Percentiles rank a stretch among this genome's conserved stretches.
Conservation (phyloP, 352 stramenopile genomes). For the Globisporangium mamillatum region DNA sequence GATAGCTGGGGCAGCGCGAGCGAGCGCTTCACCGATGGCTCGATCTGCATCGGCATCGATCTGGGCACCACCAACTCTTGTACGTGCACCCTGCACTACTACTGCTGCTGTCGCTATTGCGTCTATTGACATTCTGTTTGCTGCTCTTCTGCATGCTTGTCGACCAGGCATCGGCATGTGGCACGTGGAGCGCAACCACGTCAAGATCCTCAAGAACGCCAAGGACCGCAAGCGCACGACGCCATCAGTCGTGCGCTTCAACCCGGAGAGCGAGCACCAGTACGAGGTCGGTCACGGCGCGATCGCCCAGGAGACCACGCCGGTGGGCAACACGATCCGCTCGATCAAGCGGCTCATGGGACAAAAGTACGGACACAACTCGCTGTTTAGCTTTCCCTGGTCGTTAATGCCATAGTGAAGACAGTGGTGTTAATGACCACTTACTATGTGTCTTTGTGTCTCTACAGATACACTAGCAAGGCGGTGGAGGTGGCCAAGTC, state of each 20-base stretch:
- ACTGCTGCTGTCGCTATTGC: not conserved
- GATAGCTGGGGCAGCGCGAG: constrained; percentile 73
- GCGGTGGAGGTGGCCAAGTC: constrained; percentile 50
- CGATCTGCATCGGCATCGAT: constrained; percentile 97
- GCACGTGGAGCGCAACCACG: constrained; percentile 72
- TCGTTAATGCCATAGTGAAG: not conserved
- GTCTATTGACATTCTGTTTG: not conserved
- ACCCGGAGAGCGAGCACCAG: constrained; percentile 36
- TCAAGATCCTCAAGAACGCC: constrained; percentile 84
- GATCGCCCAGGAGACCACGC: constrained; percentile 48
- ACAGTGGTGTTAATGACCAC: not conserved
- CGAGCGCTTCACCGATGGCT: constrained; percentile 69
- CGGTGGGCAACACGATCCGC: constrained; percentile 70
- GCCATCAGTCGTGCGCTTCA: constrained; percentile 77
- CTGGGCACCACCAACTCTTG: constrained; percentile 99
- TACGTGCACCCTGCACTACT: constrained; percentile 20
- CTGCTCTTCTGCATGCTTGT: not conserved
- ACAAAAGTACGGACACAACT: constrained; percentile 27
- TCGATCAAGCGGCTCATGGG: constrained; percentile 85
- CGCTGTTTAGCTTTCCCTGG: not conserved
- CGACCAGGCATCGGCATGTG: constrained; percentile 69
- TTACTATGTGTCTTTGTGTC: not conserved
- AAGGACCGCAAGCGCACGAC: constrained; percentile 62
- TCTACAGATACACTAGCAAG: constrained; percentile 46
- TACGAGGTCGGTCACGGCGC: constrained; percentile 55